These are phyloP conservation scores for Cephalotrichum gorgonifer DNA, from an alignment of 2,329 filamentous ascomycete species.

Conservation along the genomic window DNA sequence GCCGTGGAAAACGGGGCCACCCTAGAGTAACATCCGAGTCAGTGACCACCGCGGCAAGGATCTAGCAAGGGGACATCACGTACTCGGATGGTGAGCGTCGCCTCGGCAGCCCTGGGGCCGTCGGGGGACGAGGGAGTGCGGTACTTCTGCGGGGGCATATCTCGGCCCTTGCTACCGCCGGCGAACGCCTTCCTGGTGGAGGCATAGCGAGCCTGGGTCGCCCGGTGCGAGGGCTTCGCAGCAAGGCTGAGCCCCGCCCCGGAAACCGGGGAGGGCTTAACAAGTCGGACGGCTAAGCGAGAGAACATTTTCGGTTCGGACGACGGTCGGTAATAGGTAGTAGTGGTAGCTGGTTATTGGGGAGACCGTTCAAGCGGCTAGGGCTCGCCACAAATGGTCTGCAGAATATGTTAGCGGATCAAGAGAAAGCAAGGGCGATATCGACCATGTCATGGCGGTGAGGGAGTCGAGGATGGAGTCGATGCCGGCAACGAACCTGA, in stretches of 20 bases:
- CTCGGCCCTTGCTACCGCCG: slow-evolving; percentile 54
- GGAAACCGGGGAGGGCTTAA: slow-evolving; percentile 40
- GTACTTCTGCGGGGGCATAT: slow-evolving; percentile 29
- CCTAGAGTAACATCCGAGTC: slow-evolving; percentile 33
- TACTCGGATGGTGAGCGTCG: slow-evolving; percentile 91
- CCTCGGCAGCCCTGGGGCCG: slow-evolving; percentile 21
- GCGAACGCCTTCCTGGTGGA: slow-evolving; percentile 29
- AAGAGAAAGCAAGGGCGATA: slow-evolving; percentile 1
- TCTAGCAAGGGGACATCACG: slow-evolving; percentile 16
- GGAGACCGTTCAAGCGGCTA: slow-evolving; percentile 12
- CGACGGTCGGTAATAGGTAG: slow-evolving; percentile 10
- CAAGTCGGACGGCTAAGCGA: slow-evolving; percentile 40
- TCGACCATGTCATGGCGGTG: slow-evolving; percentile 31
- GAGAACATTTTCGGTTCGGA: slow-evolving; percentile 58
- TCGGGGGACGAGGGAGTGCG: slow-evolving; percentile 14
- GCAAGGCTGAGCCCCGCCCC: slow-evolving; percentile 23
- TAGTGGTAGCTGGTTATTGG: slow-evolving; percentile 6
- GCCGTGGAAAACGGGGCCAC: slow-evolving; percentile 91
- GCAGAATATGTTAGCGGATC: slow-evolving; percentile 11
- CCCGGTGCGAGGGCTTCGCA: slow-evolving; percentile 1
- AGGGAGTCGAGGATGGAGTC: slow-evolving; percentile 17
- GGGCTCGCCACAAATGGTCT: slow-evolving; percentile 31
- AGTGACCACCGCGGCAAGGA: slow-evolving; percentile 9
- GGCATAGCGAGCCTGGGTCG: slow-evolving; percentile 22
- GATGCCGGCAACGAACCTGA: slow-evolving; percentile 51